phyloP scores from a whole-genome alignment of 2,329 filamentous ascomycete genomes.

The Aspergillus quadricinctus region DNA sequence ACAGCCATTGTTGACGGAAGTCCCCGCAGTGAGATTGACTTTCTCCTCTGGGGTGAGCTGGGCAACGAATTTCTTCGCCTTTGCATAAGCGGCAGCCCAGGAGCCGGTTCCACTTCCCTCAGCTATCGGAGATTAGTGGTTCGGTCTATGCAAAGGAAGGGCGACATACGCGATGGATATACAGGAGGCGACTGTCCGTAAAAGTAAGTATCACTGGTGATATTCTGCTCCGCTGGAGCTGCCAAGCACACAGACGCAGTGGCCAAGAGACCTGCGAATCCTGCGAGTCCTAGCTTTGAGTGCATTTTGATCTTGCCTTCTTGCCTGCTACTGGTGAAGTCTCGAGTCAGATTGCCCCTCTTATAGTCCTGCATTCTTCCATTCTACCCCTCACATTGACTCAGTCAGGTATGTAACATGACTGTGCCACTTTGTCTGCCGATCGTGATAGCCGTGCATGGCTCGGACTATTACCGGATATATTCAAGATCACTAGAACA shows the following conservation, averaged over 20 bases:
- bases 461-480: not conserved
- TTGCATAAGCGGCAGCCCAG: conserved; percentile 34
- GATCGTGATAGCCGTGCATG: not conserved
- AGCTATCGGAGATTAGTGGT: conserved; percentile 8
- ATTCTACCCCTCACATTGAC: not conserved
- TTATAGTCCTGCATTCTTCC: not conserved
- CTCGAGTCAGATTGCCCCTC: too few species aligned
- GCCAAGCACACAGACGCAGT: conserved; percentile 8
- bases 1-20: conserved; percentile 24
- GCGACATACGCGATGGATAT: conserved; percentile 20
- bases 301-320: conserved; percentile 2
- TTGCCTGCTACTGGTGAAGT: not conserved
- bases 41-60: conserved; percentile 43
- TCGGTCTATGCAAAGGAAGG: accelerated
- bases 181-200: conserved; percentile 22
- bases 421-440: not conserved
- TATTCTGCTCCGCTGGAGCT: conserved; percentile 12
- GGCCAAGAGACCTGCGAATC: conserved; percentile 6
- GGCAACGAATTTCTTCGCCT: conserved; percentile 36
- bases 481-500: not conserved
- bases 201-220: conserved; percentile 19
- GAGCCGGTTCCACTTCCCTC: conserved; percentile 25
- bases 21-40: conserved; percentile 29
- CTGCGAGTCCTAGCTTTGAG: not conserved
- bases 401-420: not conserved